A percentile compares a stretch with the other conserved stretches of the same genome.
phyloP scores from a whole-genome alignment of 106 monocot genomes.

The Vanilla planifolia region DNA sequence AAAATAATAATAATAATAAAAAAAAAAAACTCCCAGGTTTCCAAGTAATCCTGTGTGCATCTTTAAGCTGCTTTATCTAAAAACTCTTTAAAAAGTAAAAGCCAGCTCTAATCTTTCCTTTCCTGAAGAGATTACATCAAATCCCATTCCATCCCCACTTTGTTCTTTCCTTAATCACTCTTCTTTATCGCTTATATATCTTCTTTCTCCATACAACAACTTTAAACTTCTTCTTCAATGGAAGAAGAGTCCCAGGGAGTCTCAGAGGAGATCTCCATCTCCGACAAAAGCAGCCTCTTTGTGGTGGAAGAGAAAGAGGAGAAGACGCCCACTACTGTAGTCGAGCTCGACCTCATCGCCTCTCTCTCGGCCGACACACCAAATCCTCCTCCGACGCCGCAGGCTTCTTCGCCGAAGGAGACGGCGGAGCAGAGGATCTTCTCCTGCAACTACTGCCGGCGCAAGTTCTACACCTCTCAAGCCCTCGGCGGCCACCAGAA shows the following conservation, averaged over 20 bases:
- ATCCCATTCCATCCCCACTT: neutral
- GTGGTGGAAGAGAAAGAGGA: too few species aligned
- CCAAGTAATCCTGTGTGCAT: too few species aligned
- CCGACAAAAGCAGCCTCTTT: neutral
- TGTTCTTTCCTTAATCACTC: neutral
- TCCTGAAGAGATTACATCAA: neutral
- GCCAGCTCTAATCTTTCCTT: neutral
- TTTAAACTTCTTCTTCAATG: neutral
- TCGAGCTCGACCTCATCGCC: constrained; percentile 3
- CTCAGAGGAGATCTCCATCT: too few species aligned
- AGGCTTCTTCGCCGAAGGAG: neutral
- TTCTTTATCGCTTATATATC: neutral
- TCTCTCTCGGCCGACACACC: neutral
- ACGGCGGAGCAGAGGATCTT: constrained; percentile 16
- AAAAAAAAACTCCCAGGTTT: neutral
- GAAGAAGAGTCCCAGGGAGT: too few species aligned
- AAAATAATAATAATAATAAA: neutral
- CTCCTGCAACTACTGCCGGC: constrained; percentile 38
- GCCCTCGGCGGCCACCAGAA: constrained; percentile 57
- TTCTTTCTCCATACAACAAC: neutral
- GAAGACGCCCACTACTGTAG: neutral
- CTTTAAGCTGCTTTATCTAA: neutral
- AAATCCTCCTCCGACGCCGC: neutral
- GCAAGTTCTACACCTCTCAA: constrained; percentile 47
- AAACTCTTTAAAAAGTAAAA: neutral